Base-by-base conservation (phyloP, 768 basidiomycete species). In the Leucocoprinus birnbaumii region DNA sequence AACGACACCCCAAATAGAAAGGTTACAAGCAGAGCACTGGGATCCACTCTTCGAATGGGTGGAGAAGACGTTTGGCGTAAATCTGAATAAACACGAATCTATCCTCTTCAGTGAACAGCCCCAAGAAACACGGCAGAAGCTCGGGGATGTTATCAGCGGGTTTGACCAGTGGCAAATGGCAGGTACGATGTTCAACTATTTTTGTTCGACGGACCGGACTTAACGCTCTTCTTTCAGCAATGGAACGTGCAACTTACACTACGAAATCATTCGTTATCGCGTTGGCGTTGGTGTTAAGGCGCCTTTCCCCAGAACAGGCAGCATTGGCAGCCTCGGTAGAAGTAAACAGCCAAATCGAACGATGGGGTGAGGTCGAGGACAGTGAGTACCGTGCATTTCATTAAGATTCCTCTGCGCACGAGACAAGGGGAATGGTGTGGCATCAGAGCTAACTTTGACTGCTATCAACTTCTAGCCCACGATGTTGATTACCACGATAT, bases 281-380 rank as follows among this genome's bases (percentile, higher is more conserved):
- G 0, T 73, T 99, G 34, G 94, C 91, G 8, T 76, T 99, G 27
- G 84, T 94, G 27, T 84, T 83, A 62, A 86, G 84, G 31, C 82
- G 79, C 55, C 66, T 98, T 40, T 83, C 83, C 3, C 91, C 85
- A 1, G 91, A 99, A 63, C 76, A 93, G 65, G 95, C 96, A 8
- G 83, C 94, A 2, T 69, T 84, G 48, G 92, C 91, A 0, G 82
- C 93, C 6, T 87, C 89, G 50, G 95, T 96, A 7, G 97, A 99
- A 71, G 96, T 99, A 0, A 79, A 86, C 59, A 95, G 93, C 67
- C 96, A 98, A 73, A 98, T 98, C 57, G 85, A 95, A 69, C 80
- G 86, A 47, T 99, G 97, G 97, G 97, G 97, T n/a, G 96, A 98
- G 72, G 97, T 99, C 0, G 97, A 98, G 75, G 97, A 98, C 68